Conservation (phyloP, 495 filamentous ascomycete species). For the Tuber aestivum region DNA sequence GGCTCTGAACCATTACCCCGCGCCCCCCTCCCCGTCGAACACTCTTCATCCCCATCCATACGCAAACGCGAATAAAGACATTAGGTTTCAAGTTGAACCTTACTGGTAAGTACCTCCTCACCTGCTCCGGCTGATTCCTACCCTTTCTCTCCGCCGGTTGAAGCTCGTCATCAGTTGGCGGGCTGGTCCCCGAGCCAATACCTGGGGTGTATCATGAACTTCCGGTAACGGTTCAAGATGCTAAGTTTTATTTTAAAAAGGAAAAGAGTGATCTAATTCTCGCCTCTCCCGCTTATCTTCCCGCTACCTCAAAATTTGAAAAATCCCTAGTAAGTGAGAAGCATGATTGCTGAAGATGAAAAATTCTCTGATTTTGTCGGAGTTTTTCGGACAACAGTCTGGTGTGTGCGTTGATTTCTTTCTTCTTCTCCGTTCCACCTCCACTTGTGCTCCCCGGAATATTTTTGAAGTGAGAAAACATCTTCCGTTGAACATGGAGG, state of each 20-base stretch:
- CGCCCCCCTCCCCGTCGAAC: slow-evolving; percentile 8
- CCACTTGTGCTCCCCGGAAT: not conserved
- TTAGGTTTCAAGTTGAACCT: not conserved
- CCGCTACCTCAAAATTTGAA: not conserved
- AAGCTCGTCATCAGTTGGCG: not conserved
- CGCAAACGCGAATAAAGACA: not conserved
- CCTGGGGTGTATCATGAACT: not conserved
- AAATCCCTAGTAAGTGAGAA: not conserved
- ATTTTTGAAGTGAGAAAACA: not conserved
- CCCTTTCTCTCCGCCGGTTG: not conserved
- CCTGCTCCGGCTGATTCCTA: not conserved
- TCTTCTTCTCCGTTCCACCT: not conserved
- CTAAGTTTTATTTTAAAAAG: not conserved
- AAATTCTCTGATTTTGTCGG: not conserved
- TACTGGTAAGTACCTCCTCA: not conserved
- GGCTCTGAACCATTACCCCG: slow-evolving; percentile 9
- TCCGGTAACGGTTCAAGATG: not conserved
- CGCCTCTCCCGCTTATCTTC: not conserved
- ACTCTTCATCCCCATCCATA: not conserved
- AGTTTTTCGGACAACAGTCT: not conserved
- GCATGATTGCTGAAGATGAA: not conserved
- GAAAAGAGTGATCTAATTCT: not conserved
- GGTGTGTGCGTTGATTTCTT: not conserved
- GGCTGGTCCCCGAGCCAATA: not conserved
- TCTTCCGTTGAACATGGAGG: not conserved